A percentile compares a stretch with the other conserved stretches of the same genome.
phyloP scores from a whole-genome alignment of 2,329 filamentous ascomycete species.

The Venturia effusa region DNA sequence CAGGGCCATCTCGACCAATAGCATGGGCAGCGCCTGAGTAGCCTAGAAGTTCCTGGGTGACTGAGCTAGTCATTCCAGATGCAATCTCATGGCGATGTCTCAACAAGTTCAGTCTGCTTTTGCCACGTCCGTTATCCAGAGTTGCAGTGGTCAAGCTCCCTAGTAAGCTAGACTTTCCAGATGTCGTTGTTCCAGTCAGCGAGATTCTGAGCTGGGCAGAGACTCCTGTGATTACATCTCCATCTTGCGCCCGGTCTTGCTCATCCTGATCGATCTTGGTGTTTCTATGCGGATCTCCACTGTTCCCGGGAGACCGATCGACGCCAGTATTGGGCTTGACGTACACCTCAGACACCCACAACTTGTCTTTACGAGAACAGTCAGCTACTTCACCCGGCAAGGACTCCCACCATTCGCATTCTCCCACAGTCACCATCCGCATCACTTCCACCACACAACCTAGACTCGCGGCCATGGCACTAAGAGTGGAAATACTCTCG shows the following conservation, averaged over 20 bases:
- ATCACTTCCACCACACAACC: constrained; percentile 77
- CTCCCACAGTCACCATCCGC: constrained; percentile 72
- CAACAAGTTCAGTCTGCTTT: constrained; percentile 75
- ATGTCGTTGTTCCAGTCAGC: constrained; percentile 77
- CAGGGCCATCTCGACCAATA: constrained; percentile 8
- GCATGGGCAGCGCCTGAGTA: constrained; percentile 43
- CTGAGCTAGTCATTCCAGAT: constrained; percentile 85
- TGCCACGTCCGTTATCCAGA: constrained; percentile 84
- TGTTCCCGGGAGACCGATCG: constrained; percentile 17
- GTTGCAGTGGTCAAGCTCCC: constrained; percentile 81
- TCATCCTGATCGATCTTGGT: background rate
- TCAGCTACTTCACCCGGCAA: constrained; percentile 13
- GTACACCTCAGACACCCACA: constrained; percentile 85
- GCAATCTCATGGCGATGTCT: constrained; percentile 90
- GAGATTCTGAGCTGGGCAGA: constrained; percentile 70
- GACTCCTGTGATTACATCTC: constrained; percentile 10
- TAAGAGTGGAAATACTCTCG: constrained; percentile 76
- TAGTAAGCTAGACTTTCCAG: constrained; percentile 83
- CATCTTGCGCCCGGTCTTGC: background rate
- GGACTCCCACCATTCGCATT: constrained; percentile 62
- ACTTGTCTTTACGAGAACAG: constrained; percentile 38
- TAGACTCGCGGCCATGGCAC: constrained; percentile 83
- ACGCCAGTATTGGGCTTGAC: constrained; percentile 60
- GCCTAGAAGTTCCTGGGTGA: constrained; percentile 86
- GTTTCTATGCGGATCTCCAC: background rate